Conservation (phyloP, 345 rosid genomes). For the Linum usitatissimum region DNA sequence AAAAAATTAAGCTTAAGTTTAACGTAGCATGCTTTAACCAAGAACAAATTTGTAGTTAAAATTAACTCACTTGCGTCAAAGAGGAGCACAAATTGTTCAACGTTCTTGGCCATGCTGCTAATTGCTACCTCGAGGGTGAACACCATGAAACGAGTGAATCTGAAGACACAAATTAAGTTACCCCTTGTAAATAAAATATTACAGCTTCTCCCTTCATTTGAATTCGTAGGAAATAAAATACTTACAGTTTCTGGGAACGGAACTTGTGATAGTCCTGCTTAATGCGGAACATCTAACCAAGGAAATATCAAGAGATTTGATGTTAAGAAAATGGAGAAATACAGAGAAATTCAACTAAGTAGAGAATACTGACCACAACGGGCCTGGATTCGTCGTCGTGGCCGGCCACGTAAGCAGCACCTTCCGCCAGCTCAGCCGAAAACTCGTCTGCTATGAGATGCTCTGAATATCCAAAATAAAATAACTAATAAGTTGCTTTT, state of each 20-base stretch:
- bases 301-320: background rate
- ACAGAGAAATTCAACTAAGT: no score
- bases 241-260: slow-evolving; percentile 74
- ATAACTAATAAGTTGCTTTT: background rate
- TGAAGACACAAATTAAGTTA: slow-evolving; percentile 10
- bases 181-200: background rate
- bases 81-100: slow-evolving; percentile 71
- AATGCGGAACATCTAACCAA: slow-evolving; percentile 65
- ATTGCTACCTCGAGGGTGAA: slow-evolving; percentile 86
- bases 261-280: slow-evolving; percentile 85
- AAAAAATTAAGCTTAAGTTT: no score
- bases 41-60: no score
- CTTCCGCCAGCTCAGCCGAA: slow-evolving; percentile 73
- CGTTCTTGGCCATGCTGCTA: slow-evolving; percentile 65
- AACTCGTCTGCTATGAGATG: slow-evolving; percentile 83
- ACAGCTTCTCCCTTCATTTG: background rate
- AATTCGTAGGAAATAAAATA: background rate
- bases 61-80: slow-evolving; percentile 76
- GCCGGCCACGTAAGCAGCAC: slow-evolving; percentile 76
- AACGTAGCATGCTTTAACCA: no score
- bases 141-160: slow-evolving; percentile 73
- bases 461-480: slow-evolving; percentile 27
- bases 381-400: slow-evolving; percentile 83
- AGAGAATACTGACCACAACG: slow-evolving; percentile 38
- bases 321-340: background rate